Evolutionary conservation across 306 rosid genomes (phyloP), one percentile per base, ranked within the genome.

Genomic region (Purshia tridentata): DNA sequence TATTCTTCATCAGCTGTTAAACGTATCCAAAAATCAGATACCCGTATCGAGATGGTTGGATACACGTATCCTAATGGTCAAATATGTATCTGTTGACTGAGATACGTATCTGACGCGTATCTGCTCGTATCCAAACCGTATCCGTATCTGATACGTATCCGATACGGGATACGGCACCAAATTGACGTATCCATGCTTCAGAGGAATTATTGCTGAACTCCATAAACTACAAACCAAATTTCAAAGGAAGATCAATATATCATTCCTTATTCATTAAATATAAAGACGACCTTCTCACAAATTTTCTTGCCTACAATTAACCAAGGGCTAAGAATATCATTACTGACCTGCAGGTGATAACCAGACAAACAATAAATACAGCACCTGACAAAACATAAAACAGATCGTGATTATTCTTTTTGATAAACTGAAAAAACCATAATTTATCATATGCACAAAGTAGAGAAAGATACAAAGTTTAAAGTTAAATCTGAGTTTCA

Each of bases 161-260:
- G n/a, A n/a, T n/a, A n/a, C n/a, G n/a, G n/a, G n/a, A n/a, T n/a
- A n/a, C n/a, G n/a, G n/a, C n/a, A n/a, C n/a, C n/a, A n/a, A n/a
- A n/a, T n/a, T n/a, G n/a, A n/a, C n/a, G n/a, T n/a, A n/a, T n/a
- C n/a, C n/a, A n/a, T n/a, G n/a, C n/a, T n/a, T n/a, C n/a, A n/a
- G n/a, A n/a, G n/a, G 85, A 82, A 94, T 91, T 81, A 94, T 94
- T 74, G 91, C 91, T 65, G 99, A 94, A 70, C 89, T 89, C 98
- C 99, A 94, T 13, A 94, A 86, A 82, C 98, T 94, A 80, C 83
- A 88, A 78, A 82, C 79, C 22, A 70, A 76, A 72, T 15, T 54
- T 56, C 16, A 35, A 12, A 29, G 29, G 70, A 68, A 48, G 19
- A 37, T 42, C 41, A 20, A 55, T 19, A 53, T 39, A 55, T 23